Evolutionary conservation across 805 yeast species (phyloP).

Genomic region (Middelhovenomyces tepae): DNA sequence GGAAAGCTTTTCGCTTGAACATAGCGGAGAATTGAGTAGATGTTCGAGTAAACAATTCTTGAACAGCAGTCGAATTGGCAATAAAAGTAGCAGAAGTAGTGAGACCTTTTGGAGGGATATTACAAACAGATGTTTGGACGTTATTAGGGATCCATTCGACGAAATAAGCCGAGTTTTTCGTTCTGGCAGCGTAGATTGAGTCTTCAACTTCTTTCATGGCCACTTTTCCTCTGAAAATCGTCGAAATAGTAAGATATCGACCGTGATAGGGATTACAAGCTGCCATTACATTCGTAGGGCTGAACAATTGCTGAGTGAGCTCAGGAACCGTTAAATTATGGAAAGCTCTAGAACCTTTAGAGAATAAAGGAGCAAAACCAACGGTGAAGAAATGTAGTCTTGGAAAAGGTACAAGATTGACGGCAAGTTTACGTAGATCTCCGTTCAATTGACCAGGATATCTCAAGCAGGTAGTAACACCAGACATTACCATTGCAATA

Average conservation of each 20-base stretch:
- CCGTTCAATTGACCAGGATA: constrained; percentile 95
- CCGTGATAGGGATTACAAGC: constrained; percentile 92
- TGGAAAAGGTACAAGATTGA: constrained; percentile 92
- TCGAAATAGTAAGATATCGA: constrained; percentile 86
- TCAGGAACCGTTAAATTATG: constrained; percentile 85
- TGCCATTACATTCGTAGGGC: constrained; percentile 90
- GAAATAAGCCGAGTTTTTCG: constrained; percentile 69
- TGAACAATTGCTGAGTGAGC: constrained; percentile 91
- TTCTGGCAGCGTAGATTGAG: constrained; percentile 80
- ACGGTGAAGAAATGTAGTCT: constrained; percentile 94
- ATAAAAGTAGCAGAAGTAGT: constrained; percentile 89
- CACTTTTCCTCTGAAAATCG: constrained; percentile 90
- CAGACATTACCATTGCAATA: constrained; percentile 89
- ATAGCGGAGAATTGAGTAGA: constrained; percentile 87
- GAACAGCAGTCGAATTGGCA: constrained; percentile 91
- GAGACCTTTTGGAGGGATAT: constrained; percentile 79
- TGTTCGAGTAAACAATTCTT: constrained; percentile 83
- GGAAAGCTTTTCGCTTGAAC: constrained; percentile 91
- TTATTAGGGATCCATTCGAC: constrained; percentile 98
- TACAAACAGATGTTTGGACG: constrained; percentile 90
- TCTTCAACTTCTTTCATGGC: constrained; percentile 93
- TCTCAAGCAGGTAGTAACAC: constrained; percentile 89
- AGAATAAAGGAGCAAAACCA: constrained; percentile 87
- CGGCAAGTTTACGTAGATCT: constrained; percentile 87
- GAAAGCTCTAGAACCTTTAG: constrained; percentile 73